phyloP scores from a whole-genome alignment of 2,329 filamentous ascomycete genomes.

The Fusarium solani-melongenae region DNA sequence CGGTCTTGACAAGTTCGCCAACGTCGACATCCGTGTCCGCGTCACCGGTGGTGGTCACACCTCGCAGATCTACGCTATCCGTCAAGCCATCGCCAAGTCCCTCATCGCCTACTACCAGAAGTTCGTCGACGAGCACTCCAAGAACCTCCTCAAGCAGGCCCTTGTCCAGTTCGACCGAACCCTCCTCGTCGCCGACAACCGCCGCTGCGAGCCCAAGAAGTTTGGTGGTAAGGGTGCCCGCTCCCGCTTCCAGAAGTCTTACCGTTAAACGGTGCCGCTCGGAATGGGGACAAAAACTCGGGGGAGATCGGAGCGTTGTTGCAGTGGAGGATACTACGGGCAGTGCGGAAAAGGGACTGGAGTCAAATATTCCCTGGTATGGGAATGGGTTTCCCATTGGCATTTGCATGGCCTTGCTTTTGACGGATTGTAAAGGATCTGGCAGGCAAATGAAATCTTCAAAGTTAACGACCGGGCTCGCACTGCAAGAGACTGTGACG shows the following conservation, averaged over 20 bases:
- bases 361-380: slow-evolving; percentile 53
- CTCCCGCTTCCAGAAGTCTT: slow-evolving; percentile 98
- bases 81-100: slow-evolving; percentile 95
- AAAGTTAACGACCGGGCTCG: slow-evolving; percentile 50
- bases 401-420: slow-evolving; percentile 65
- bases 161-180: slow-evolving; percentile 96
- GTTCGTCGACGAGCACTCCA: slow-evolving; percentile 99
- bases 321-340: slow-evolving; percentile 39
- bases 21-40: slow-evolving; percentile 97
- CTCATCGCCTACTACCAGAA: slow-evolving; percentile 94
- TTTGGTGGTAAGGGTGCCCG: slow-evolving; percentile 93
- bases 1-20: slow-evolving; percentile 95
- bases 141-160: slow-evolving; percentile 98
- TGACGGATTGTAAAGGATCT: slow-evolving; percentile 61
- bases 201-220: slow-evolving; percentile 99
- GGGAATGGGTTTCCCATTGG: slow-evolving; percentile 57
- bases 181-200: slow-evolving; percentile 98
- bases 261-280: slow-evolving; percentile 77
- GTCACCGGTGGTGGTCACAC: slow-evolving; percentile 98
- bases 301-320: slow-evolving; percentile 34
- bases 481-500: slow-evolving; percentile 37
- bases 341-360: slow-evolving; percentile 50
- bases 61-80: slow-evolving; percentile 97
- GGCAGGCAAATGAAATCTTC: slow-evolving; percentile 64
- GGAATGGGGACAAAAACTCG: slow-evolving; percentile 30